A percentile compares a stretch with the other conserved stretches of the same genome.
These are phyloP conservation scores for Syncephalastrum monosporum DNA, from an alignment of 371 early-diverging fungal species.

Conservation along the genomic window DNA sequence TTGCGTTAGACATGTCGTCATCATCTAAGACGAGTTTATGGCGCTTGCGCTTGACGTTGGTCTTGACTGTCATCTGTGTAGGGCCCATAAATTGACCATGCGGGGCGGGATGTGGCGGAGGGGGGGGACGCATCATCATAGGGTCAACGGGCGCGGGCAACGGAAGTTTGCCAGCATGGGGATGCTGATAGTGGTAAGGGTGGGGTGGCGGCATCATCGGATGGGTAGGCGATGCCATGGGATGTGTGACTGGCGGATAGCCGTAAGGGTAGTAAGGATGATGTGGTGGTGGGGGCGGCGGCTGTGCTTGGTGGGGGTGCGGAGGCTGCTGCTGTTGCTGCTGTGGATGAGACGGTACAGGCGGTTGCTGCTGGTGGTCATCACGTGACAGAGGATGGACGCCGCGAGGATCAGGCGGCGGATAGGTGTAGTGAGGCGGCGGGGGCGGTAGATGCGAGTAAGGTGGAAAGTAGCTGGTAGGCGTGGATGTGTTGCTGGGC, in stretches of 20 bases:
- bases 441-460: conserved; percentile 12
- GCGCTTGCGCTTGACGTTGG: conserved; percentile 18
- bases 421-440: conserved; percentile 7
- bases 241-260: conserved; percentile 7
- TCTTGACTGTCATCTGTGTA: background rate
- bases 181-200: conserved; percentile 20
- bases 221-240: conserved; percentile 5
- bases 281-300: conserved; percentile 11
- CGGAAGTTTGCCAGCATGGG: conserved; percentile 6
- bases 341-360: conserved; percentile 8
- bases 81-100: background rate
- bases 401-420: conserved; percentile 7
- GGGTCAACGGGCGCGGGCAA: conserved; percentile 6
- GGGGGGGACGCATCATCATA: conserved; percentile 1
- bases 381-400: conserved; percentile 7
- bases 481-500: background rate
- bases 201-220: conserved; percentile 8
- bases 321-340: conserved; percentile 9
- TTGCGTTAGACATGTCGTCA: conserved; percentile 18
- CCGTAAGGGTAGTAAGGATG: conserved; percentile 9
- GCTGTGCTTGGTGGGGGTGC: conserved; percentile 8
- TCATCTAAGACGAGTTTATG: conserved; percentile 18
- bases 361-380: conserved; percentile 16
- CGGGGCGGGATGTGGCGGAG: conserved; percentile 6
- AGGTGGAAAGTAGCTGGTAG: conserved; percentile 5